Conservation (phyloP, 495 filamentous ascomycete genomes). For the Talaromyces proteolyticus region DNA sequence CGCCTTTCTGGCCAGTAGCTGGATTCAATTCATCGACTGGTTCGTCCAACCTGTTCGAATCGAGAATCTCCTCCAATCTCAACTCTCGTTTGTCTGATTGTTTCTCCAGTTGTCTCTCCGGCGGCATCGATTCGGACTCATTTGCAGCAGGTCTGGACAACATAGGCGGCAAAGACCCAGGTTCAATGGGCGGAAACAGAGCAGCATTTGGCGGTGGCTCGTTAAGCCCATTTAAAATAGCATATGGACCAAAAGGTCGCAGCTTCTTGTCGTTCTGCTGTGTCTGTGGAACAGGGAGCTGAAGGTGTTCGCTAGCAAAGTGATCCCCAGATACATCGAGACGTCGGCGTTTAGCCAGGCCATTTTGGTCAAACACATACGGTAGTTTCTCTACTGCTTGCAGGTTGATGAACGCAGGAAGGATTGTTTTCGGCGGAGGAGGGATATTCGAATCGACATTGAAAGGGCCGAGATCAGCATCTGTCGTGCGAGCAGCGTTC, state of each 20-base stretch:
- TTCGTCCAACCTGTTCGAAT: conserved; percentile 19
- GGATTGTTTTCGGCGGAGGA: conserved; percentile 34
- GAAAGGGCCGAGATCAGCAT: conserved; percentile 22
- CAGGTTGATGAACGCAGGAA: conserved; percentile 42
- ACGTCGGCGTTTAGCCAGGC: conserved; percentile 33
- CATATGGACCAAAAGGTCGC: conserved; percentile 45
- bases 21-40: conserved; percentile 5
- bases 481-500: conserved; percentile 24
- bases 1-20: not conserved
- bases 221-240: conserved; percentile 69
- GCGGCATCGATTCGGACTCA: conserved; percentile 18
- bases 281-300: conserved; percentile 42
- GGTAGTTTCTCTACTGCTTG: conserved; percentile 39
- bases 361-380: conserved; percentile 37
- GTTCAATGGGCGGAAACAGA: conserved; percentile 66
- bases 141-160: conserved; percentile 31
- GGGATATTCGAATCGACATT: conserved; percentile 20
- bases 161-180: conserved; percentile 39
- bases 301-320: conserved; percentile 41
- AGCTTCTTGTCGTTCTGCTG: conserved; percentile 41
- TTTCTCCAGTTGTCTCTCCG: conserved; percentile 18
- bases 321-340: conserved; percentile 36
- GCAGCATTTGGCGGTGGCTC: conserved; percentile 70
- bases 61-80: conserved; percentile 31
- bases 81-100: conserved; percentile 30